A percentile compares a stretch with the other conserved stretches of the same genome.
These are phyloP conservation scores for Syzygium aqueum DNA, from an alignment of 345 rosid species.

Conservation along the genomic window DNA sequence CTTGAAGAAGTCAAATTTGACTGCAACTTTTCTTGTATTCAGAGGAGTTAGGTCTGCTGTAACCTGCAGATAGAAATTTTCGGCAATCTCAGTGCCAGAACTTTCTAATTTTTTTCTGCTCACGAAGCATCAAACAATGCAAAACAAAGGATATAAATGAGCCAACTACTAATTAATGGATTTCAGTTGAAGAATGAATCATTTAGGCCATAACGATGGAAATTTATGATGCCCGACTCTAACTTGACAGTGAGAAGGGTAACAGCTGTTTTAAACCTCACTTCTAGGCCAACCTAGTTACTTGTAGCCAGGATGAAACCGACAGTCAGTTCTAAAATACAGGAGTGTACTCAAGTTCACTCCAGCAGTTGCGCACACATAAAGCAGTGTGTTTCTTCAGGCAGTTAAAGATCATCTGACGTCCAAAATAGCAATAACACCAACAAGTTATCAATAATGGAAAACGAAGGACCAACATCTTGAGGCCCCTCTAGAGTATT, in stretches of 20 bases:
- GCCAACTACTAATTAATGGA: neutral
- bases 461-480: neutral
- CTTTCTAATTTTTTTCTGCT: neutral
- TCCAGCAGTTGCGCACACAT: neutral
- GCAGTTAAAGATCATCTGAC: neutral
- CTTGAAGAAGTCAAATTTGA: conserved; percentile 69
- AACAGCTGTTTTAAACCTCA: neutral
- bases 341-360: neutral
- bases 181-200: neutral
- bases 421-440: neutral
- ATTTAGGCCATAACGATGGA: neutral
- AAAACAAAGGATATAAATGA: neutral
- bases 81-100: neutral
- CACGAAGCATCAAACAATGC: neutral
- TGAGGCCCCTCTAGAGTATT: neutral
- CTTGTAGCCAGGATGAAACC: neutral
- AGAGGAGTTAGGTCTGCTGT: conserved; percentile 83
- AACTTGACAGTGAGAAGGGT: neutral
- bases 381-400: neutral
- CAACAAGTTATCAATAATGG: neutral
- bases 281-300: neutral
- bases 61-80: conserved; percentile 30
- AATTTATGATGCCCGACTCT: neutral
- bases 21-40: conserved; percentile 70
- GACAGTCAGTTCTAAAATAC: neutral